Conservation (phyloP, 2,329 filamentous ascomycete species). For the Venturiaceae sp. region DNA sequence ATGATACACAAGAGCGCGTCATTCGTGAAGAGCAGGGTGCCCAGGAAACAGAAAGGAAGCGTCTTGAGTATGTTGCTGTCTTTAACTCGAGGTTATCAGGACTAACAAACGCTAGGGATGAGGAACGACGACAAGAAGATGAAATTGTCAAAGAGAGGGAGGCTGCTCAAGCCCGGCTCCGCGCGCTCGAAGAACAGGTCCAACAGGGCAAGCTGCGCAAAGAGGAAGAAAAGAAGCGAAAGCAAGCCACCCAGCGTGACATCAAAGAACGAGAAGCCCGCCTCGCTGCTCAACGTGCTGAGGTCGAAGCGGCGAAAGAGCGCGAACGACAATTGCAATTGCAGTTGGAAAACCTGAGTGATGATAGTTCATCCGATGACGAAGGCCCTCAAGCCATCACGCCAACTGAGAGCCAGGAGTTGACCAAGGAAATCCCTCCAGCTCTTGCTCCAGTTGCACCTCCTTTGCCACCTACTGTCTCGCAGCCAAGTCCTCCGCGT, state of each 20-base stretch:
- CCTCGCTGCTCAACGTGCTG: constrained; percentile 74
- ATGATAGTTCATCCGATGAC: constrained; percentile 71
- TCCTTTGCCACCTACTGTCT: constrained; percentile 28
- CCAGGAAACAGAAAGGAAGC: constrained; percentile 49
- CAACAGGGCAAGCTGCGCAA: constrained; percentile 90
- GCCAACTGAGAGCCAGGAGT: constrained; percentile 48
- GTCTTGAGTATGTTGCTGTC: constrained; percentile 64
- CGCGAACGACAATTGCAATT: constrained; percentile 81
- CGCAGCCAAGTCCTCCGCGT: constrained; percentile 36
- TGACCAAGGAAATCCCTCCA: constrained; percentile 34
- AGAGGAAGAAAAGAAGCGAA: constrained; percentile 87
- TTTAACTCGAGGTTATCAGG: neutral
- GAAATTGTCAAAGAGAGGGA: constrained; percentile 73
- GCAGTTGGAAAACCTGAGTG: constrained; percentile 71
- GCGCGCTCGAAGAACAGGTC: constrained; percentile 87
- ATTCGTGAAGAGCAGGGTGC: constrained; percentile 48
- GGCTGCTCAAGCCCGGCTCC: constrained; percentile 72
- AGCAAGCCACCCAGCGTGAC: constrained; percentile 78
- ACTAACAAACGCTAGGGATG: constrained; percentile 47
- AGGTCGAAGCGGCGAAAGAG: constrained; percentile 85
- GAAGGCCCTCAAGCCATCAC: constrained; percentile 65
- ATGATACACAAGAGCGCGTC: neutral
- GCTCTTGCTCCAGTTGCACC: constrained; percentile 37
- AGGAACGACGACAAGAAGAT: constrained; percentile 65
- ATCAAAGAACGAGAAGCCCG: constrained; percentile 81